Evolutionary conservation across 2,329 filamentous ascomycete genomes (phyloP).

Genomic region (Fonsecaea pedrosoi): DNA sequence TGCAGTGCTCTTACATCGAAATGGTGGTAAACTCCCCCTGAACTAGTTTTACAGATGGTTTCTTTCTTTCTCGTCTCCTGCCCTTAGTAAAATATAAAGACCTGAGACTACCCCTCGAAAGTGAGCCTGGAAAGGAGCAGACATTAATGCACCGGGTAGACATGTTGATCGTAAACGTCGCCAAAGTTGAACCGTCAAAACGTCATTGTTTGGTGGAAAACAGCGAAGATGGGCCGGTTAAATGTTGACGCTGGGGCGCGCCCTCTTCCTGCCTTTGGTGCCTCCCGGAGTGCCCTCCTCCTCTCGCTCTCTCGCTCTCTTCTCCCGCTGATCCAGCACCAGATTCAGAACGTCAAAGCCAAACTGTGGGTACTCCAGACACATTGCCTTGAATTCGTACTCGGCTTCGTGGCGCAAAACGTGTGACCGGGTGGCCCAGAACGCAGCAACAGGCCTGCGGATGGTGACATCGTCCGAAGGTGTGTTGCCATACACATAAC

Average conservation of each 20-base stretch:
- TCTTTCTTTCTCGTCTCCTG: background rate
- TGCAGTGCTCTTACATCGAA: background rate
- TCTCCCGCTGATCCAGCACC: slow-evolving; percentile 55
- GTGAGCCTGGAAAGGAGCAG: background rate
- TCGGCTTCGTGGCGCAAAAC: slow-evolving; percentile 85
- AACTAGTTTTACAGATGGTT: slow-evolving; percentile 17
- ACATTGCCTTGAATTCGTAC: slow-evolving; percentile 81
- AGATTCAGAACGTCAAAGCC: slow-evolving; percentile 85
- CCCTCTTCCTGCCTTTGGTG: slow-evolving; percentile 50
- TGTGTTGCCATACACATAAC: slow-evolving; percentile 86
- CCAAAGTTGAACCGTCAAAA: slow-evolving; percentile 4
- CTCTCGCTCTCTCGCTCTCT: slow-evolving; percentile 46
- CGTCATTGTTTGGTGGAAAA: background rate
- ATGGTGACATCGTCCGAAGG: slow-evolving; percentile 72
- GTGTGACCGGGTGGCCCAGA: slow-evolving; percentile 84
- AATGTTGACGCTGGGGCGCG: slow-evolving; percentile 39
- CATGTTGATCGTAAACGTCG: background rate
- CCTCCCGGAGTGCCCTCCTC: slow-evolving; percentile 43
- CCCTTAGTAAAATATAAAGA: background rate
- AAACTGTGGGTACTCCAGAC: slow-evolving; percentile 88
- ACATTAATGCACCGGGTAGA: background rate
- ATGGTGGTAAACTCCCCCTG: background rate
- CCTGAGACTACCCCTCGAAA: background rate
- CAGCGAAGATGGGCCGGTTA: slow-evolving; percentile 16
- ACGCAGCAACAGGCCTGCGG: slow-evolving; percentile 82